These are phyloP conservation scores for Danielia oregonensis DNA, from an alignment of 805 yeast species.

Conservation along the genomic window DNA sequence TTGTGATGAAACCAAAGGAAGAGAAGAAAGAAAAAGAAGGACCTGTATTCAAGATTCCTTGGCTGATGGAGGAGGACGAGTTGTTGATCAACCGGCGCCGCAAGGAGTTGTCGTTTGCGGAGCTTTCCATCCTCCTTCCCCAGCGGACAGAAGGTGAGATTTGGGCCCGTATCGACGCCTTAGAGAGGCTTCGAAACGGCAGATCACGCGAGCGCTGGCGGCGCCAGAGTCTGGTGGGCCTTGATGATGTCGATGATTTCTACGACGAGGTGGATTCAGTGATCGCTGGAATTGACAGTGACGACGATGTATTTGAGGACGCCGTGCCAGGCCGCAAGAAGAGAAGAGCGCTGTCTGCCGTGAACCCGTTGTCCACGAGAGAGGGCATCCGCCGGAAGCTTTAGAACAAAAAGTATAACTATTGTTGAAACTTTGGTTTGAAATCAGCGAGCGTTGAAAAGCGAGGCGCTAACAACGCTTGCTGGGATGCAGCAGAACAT, in stretches of 20 bases:
- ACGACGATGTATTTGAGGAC: constrained; percentile 37
- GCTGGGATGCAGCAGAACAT: no score
- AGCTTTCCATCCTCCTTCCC: constrained; percentile 69
- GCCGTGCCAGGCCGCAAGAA: constrained; percentile 20
- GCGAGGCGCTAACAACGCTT: no score
- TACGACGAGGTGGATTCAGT: constrained; percentile 40
- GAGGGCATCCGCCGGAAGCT: constrained; percentile 14
- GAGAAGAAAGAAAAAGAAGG: constrained; percentile 9
- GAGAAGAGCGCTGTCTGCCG: constrained; percentile 41
- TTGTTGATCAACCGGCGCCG: constrained; percentile 50
- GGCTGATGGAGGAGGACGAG: constrained; percentile 72
- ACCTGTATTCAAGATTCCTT: constrained; percentile 33
- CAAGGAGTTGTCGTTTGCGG: constrained; percentile 64
- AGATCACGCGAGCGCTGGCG: constrained; percentile 22
- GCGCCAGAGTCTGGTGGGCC: constrained; percentile 37
- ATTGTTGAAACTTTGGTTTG: no score
- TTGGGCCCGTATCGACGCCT: constrained; percentile 50
- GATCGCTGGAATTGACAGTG: constrained; percentile 32
- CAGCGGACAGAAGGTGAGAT: constrained; percentile 74
- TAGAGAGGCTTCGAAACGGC: constrained; percentile 18
- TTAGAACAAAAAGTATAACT: constrained; percentile 5
- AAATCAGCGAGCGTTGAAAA: no score
- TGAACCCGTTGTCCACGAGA: constrained; percentile 31
- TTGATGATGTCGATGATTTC: constrained; percentile 42
- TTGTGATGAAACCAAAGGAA: constrained; percentile 8